Conservation (phyloP, 163 green algal genomes). For the Trebouxiophyceae sp. region DNA sequence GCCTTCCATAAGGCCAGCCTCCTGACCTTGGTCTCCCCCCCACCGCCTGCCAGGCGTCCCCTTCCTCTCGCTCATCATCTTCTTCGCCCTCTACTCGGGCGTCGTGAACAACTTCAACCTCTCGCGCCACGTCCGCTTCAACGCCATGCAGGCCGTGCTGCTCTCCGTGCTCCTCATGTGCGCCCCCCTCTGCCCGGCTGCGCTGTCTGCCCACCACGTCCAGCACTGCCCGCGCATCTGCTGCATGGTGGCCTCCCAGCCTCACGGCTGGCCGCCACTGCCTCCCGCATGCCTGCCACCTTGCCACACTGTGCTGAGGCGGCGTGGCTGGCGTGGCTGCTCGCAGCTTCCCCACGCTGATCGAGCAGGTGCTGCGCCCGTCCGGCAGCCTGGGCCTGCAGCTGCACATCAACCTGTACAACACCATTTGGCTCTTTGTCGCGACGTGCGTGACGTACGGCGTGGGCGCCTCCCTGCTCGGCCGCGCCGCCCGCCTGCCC, state of each 20-base stretch:
- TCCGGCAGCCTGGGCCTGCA: conserved; percentile 44
- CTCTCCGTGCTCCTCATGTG: conserved; percentile 86
- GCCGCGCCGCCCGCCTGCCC: not conserved
- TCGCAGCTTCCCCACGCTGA: conserved; percentile 10
- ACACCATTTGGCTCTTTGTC: conserved; percentile 83
- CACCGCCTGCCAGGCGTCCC: not conserved
- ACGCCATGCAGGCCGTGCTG: conserved; percentile 73
- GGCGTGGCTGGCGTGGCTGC: too few relatives aligned
- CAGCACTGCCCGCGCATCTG: too few relatives aligned
- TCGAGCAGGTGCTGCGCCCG: conserved; percentile 44
- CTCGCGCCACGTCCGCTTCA: conserved; percentile 64
- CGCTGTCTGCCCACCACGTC: too few relatives aligned
- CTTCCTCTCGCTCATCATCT: not conserved
- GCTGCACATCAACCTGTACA: conserved; percentile 67
- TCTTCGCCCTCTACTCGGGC: not conserved
- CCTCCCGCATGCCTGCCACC: too few relatives aligned
- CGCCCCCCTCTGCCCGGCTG: conserved; percentile 7
- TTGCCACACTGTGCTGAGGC: too few relatives aligned
- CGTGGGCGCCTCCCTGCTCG: conserved; percentile 20
- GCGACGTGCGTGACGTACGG: conserved; percentile 68
- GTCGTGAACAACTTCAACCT: conserved; percentile 61
- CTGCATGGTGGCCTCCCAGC: too few relatives aligned
- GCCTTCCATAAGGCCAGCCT: not conserved
- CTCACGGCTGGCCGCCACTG: too few relatives aligned
- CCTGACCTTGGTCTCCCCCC: not conserved